Evolutionary conservation across 495 filamentous ascomycete species (phyloP).

Genomic region (Symbiotaphrina buchneri): DNA sequence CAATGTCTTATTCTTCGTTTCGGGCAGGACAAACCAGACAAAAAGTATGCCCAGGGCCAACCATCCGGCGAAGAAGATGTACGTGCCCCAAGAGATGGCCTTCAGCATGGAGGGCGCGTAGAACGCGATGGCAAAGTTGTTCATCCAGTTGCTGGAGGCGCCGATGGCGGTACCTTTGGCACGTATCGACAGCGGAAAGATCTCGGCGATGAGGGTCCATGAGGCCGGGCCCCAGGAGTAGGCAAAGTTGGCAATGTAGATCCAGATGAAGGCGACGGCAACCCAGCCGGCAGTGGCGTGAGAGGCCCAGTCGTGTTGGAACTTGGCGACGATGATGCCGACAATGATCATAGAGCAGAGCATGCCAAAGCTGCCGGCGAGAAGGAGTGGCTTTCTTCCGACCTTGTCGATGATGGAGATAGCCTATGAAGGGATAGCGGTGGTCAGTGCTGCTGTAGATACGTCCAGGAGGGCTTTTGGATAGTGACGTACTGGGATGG

Average conservation of each 20-base stretch:
- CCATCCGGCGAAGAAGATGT: constrained; percentile 54
- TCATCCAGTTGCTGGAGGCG: constrained; percentile 34
- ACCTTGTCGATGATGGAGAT: constrained; percentile 50
- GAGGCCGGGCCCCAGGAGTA: constrained; percentile 36
- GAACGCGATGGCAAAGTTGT: constrained; percentile 47
- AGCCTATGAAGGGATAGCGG: constrained; percentile 10
- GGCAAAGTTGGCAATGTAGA: constrained; percentile 64
- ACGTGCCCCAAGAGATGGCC: constrained; percentile 51
- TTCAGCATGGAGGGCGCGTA: constrained; percentile 58
- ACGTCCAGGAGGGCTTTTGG: no score
- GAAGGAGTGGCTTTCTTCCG: no score
- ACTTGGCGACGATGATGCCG: constrained; percentile 42
- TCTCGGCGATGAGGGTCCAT: constrained; percentile 37
- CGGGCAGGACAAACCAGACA: no score
- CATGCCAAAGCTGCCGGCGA: no score
- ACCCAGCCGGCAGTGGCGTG: constrained; percentile 25
- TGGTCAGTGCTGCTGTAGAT: background rate
- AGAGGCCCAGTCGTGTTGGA: constrained; percentile 20
- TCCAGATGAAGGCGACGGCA: constrained; percentile 59
- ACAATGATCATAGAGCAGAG: constrained; percentile 63
- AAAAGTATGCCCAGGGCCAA: constrained; percentile 39
- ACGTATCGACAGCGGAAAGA: constrained; percentile 54
- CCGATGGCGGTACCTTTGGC: constrained; percentile 53
- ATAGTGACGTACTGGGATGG: no score
- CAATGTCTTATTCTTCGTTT: no score